Evolutionary conservation across 805 yeast species (phyloP), one percentile per base, ranked within the genome.

Genomic region (Soucietia sequanensis): DNA sequence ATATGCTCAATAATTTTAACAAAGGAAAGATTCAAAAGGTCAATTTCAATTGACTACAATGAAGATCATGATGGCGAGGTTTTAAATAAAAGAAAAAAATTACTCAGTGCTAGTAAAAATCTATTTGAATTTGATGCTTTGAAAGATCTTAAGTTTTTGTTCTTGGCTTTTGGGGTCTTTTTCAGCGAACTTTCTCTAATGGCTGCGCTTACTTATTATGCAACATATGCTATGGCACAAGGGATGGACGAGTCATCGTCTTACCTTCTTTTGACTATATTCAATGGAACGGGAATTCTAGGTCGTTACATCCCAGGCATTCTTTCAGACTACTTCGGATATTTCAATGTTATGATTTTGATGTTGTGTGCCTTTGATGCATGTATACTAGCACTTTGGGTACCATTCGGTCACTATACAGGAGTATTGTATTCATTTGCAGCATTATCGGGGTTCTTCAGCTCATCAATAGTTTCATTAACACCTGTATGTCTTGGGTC

Each of bases 401-500:
- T 81, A 14, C 89, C 90, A 1, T 73, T 80, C 36, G 88, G 86
- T 0, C 38, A 51, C 6, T 44, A 54, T 32, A 35, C 62, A 19
- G 58, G 56, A 2, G 71, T 65, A 0, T 56, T 81, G 34, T 73
- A 76, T 43, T 65, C 67, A 0, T 83, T 80, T 52, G 61, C 80
- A 6, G 72, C 66, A 0, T 32, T 73, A 3, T 76, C 72, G 48
- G 89, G 89, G 0, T 75, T 80, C 46, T 69, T 73, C 37, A 66
- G 76, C 20, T 80, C 87, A 3, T 74, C 84, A 13, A 76, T 83
- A 4, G 60, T 84, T 27, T 71, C 85, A 0, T 49, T 84, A 32
- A 74, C 84, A 0, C 88, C 91, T 0, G 80, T 78, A 4, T 82
- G 90, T 41, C 70, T 81, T n/a, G 75, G 84, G 0, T 74, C 75